phyloP scores from a whole-genome alignment of 2,329 filamentous ascomycete genomes.

The Fusarium foetens region DNA sequence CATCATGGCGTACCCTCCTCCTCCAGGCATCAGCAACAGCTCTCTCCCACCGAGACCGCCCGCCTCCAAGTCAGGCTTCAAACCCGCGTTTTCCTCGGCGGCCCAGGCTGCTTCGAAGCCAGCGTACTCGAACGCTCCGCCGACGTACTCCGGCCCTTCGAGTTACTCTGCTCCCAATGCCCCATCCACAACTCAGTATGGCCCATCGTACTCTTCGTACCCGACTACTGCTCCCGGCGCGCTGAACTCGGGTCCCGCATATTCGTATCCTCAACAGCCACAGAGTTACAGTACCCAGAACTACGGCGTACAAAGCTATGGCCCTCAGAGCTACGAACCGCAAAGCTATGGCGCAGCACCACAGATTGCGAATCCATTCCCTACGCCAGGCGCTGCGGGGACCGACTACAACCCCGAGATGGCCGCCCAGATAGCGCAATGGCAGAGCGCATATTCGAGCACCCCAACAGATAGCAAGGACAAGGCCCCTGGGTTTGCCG shows the following conservation, averaged over 20 bases:
- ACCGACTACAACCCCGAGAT: constrained; percentile 76
- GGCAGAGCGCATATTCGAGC: constrained; percentile 87
- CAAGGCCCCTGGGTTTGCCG: constrained; percentile 44
- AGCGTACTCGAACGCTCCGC: constrained; percentile 49
- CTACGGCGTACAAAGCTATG: constrained; percentile 51
- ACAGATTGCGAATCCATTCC: constrained; percentile 85
- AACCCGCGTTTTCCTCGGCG: constrained; percentile 61
- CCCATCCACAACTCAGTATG: constrained; percentile 56
- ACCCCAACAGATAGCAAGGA: constrained; percentile 59
- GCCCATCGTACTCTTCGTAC: constrained; percentile 55
- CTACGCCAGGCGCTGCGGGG: constrained; percentile 62
- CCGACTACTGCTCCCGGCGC: constrained; percentile 41
- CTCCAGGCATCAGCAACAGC: constrained; percentile 72
- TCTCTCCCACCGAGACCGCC: constrained; percentile 81
- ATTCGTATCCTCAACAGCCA: constrained; percentile 44
- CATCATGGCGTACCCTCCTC: constrained; percentile 88
- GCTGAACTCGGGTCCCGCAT: constrained; percentile 43
- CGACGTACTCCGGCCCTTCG: constrained; percentile 45
- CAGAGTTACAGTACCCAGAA: constrained; percentile 37
- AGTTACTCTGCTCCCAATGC: constrained; percentile 50
- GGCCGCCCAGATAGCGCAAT: constrained; percentile 92
- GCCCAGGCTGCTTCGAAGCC: constrained; percentile 49
- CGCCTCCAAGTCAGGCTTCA: constrained; percentile 61
- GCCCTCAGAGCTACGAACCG: constrained; percentile 40
- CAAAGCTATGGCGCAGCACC: constrained; percentile 62